Evolutionary conservation across 352 stramenopile genomes (phyloP), one percentile per base, ranked within the genome.

Genomic region (Aphanomyces cochlioides): DNA sequence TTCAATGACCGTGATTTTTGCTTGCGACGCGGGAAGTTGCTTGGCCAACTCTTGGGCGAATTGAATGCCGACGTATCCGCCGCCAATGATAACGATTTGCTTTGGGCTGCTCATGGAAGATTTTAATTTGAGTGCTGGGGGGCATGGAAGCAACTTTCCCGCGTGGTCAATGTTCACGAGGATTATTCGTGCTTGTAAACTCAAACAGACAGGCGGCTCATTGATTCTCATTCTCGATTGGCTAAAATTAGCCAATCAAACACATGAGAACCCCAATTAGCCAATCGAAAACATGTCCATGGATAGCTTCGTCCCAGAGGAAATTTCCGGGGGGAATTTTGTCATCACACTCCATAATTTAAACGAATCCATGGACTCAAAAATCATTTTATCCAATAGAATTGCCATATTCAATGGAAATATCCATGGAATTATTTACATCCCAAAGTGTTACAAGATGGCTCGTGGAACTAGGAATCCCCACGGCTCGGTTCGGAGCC

Each of bases 1-100:
- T 54, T 85, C 78, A 3, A 85, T 47, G 15, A 85, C 10, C 2
- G 81, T 56, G 21, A 83, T 75, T 45, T 80, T 61, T 1, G 67
- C 73, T 0, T 79, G 65, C 69, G 79, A 74, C 6, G 66, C 57
- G 0, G 60, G 10, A 41, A 84, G 69, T 17, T 28, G 56, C 36
- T 66, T 75, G 19, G 75, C 75, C 0, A 85, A 60, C 1, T 67
- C 68, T 70, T 85, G 73, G 5, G 75, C 77, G 12, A 66, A 75
- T 37, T 69, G 72, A 47, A 85, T 73, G 17, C 78, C 78, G 1
- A 66, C 74, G 34, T 74, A 64, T 4, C 78, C 77, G n/a, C 54
- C 54, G 21, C 54, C 54, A 37, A 61, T 41, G 54, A 61, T 37
- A 13, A 61, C 54, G 28, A 61, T 41, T 61, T 61, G 54, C 3